Base-by-base conservation (phyloP, 192 early-diverging fungal species). In the Coemansia sp. region DNA sequence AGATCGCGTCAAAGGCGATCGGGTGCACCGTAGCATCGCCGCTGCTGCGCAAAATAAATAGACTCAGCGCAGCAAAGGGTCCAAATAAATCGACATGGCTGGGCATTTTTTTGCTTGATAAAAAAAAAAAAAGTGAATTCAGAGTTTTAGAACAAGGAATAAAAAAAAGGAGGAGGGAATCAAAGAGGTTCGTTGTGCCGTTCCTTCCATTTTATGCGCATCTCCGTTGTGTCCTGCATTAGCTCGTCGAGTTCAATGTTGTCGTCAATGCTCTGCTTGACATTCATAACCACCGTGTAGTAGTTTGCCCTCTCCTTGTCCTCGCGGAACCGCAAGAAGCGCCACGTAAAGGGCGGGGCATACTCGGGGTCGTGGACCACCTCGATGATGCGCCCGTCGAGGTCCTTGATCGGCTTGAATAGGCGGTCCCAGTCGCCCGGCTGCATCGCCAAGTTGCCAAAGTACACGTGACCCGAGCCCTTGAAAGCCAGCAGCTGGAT, bases 291-390 rank as follows among this genome's bases (percentile, higher is more conserved):
- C 0, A 86, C 84, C 0, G 75, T 65, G 3, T 70, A 61, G 53
- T 93, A 87, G 69, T 96, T 95, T 6, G 81, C 89, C 33, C 87
- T 79, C 0, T 64, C 63, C 70, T 96, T 96, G 75, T 96, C 94
- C 29, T 92, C 85, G 38, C 92, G 87, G 69, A 89, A 89, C 22
- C 89, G 80, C 86, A 91, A 79, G 61, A 92, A 91, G 38, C 85
- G 63, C 92, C 92, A 94, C 14, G 70, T 57, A 36, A 53, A 76
- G 4, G 67, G 82, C 48, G 67, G 61, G 33, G 69, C 59, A n/a
- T 74, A 63, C 4, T 74, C 55, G 0, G 85, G 81, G 36, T 91
- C 85, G 65, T 82, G 88, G 42, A 74, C 76, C 22, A 75, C 85
- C 65, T 94, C 92, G 20, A 87, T 83, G 23, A 94, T 81, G 15